These are phyloP conservation scores for Orychophragmus violaceus DNA, from an alignment of 345 rosid species.

Conservation along the genomic window DNA sequence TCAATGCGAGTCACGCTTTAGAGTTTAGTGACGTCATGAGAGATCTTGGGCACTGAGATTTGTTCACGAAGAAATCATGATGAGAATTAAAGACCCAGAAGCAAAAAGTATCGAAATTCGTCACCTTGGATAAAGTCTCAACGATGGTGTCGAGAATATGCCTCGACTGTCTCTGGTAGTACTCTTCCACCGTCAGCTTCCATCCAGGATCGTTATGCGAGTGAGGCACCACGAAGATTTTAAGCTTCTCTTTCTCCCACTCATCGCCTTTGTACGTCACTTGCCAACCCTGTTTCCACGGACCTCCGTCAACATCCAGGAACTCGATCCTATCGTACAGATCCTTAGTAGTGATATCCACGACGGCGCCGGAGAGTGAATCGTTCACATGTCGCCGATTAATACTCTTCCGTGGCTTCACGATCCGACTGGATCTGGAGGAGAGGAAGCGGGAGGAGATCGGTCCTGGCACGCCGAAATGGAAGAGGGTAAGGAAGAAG, in stretches of 20 bases:
- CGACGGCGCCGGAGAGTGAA: conserved; percentile 39
- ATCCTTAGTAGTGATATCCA: conserved; percentile 78
- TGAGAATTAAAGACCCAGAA: too few relatives aligned
- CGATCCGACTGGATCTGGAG: conserved; percentile 32
- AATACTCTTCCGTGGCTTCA: conserved; percentile 30
- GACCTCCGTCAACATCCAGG: conserved; percentile 71
- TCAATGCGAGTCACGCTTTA: neutral
- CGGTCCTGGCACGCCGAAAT: conserved; percentile 71
- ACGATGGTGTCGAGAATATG: conserved; percentile 86
- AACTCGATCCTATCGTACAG: conserved; percentile 90
- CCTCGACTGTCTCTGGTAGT: conserved; percentile 72
- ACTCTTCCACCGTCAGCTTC: conserved; percentile 96
- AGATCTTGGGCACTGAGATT: too few relatives aligned
- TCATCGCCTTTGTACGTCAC: conserved; percentile 71
- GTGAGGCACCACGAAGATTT: conserved; percentile 88
- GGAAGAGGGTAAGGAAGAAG: conserved; percentile 64
- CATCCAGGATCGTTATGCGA: conserved; percentile 99
- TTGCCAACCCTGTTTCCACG: conserved; percentile 97
- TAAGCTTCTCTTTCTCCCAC: conserved; percentile 83
- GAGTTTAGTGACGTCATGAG: conserved; percentile 17
- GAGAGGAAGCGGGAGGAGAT: conserved; percentile 50
- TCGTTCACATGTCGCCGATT: conserved; percentile 25
- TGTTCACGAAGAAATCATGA: conserved; percentile 9
- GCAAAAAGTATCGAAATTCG: neutral
- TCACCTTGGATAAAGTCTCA: conserved; percentile 75